Conservation (phyloP, 2,329 filamentous ascomycete genomes). For the Colletotrichum melonis region DNA sequence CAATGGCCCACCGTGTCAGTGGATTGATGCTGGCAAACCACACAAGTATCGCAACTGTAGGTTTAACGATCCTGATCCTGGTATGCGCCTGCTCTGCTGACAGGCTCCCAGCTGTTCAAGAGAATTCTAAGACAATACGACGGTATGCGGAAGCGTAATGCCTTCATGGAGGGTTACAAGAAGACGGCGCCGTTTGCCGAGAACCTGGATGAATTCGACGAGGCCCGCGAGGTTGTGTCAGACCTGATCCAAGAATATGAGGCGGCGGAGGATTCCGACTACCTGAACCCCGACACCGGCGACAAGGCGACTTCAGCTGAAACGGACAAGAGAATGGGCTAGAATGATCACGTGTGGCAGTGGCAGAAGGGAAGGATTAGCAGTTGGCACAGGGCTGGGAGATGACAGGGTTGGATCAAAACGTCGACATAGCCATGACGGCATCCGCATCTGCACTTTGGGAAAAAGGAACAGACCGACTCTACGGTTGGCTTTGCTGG, state of each 20-base stretch:
- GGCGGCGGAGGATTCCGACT: constrained; percentile 90
- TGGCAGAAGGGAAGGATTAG: background rate
- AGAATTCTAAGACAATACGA: constrained; percentile 94
- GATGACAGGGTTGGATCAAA: background rate
- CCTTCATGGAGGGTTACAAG: constrained; percentile 96
- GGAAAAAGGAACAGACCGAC: constrained; percentile 14
- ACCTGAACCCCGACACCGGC: constrained; percentile 79
- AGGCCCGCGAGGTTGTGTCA: constrained; percentile 89
- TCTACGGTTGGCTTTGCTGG: constrained; percentile 21
- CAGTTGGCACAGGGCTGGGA: background rate
- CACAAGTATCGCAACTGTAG: constrained; percentile 90
- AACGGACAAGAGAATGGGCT: constrained; percentile 61
- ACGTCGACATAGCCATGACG: constrained; percentile 15
- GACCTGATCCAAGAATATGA: constrained; percentile 96
- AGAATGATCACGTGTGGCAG: constrained; percentile 22
- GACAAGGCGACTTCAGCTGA: constrained; percentile 64
- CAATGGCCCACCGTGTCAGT: constrained; percentile 93
- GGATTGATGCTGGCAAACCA: constrained; percentile 98
- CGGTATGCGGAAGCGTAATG: constrained; percentile 93
- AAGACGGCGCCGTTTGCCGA: constrained; percentile 94
- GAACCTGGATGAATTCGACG: constrained; percentile 93
- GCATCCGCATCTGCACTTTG: constrained; percentile 16
- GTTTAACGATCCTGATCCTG: constrained; percentile 39
- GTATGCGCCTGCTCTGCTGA: background rate
- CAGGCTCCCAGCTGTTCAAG: constrained; percentile 77